These are phyloP conservation scores for Pythium apleroticum DNA, from an alignment of 352 stramenopile species.

Conservation along the genomic window DNA sequence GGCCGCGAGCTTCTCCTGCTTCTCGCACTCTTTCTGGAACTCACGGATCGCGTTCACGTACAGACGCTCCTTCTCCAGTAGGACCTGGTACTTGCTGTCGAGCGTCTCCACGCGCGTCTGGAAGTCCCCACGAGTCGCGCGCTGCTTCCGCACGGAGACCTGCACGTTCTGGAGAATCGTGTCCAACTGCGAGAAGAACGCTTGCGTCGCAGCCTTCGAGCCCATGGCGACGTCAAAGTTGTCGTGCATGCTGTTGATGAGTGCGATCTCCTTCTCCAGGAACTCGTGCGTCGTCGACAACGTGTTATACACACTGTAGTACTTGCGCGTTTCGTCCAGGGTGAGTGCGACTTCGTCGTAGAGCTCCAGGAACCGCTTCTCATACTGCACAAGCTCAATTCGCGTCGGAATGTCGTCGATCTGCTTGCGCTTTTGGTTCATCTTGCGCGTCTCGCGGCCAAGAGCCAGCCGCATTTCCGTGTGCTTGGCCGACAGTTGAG, in stretches of 20 bases:
- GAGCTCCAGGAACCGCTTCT: conserved; percentile 87
- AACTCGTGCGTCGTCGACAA: conserved; percentile 80
- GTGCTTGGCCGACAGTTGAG: conserved; percentile 63
- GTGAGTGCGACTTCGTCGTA: conserved; percentile 88
- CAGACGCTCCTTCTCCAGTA: conserved; percentile 71
- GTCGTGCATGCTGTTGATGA: conserved; percentile 84
- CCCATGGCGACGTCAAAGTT: conserved; percentile 83
- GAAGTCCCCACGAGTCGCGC: conserved; percentile 40
- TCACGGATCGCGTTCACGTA: conserved; percentile 87
- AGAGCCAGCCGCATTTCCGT: conserved; percentile 64
- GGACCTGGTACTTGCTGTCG: conserved; percentile 76
- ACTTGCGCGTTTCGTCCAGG: conserved; percentile 89
- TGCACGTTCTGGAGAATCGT: conserved; percentile 66
- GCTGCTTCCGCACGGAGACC: conserved; percentile 53
- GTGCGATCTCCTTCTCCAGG: conserved; percentile 83
- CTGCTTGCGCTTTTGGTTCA: conserved; percentile 60
- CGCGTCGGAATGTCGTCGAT: conserved; percentile 86
- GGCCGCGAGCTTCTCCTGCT: conserved; percentile 64
- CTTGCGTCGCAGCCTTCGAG: conserved; percentile 53
- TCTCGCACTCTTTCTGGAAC: conserved; percentile 89
- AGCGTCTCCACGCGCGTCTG: conserved; percentile 54
- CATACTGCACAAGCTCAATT: conserved; percentile 90
- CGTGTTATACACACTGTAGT: conserved; percentile 89
- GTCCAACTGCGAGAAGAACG: conserved; percentile 81
- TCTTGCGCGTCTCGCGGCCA: conserved; percentile 51